These are phyloP conservation scores for Tetrapyrgos nigripes DNA, from an alignment of 1,284 basidiomycete species.

Conservation along the genomic window DNA sequence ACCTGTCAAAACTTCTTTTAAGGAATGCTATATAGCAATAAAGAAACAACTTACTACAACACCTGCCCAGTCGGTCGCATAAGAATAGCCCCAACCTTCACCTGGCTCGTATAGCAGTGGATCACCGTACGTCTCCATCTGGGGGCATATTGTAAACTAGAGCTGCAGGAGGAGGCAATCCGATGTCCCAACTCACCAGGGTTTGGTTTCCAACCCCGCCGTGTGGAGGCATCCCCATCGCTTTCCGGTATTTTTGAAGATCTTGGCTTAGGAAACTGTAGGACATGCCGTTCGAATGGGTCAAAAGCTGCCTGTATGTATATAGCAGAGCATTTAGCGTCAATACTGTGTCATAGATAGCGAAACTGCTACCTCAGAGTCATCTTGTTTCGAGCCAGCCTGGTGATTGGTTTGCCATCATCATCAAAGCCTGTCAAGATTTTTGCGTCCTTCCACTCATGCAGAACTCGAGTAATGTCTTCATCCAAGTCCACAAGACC, in stretches of 20 bases:
- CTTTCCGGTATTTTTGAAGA: not conserved
- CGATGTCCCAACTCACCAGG: not conserved
- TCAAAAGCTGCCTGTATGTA: not conserved
- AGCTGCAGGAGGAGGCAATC: too few species aligned
- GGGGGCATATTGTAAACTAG: not conserved
- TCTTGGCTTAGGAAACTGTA: not conserved
- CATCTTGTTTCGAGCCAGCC: not conserved
- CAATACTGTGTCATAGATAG: not conserved
- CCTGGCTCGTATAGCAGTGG: not conserved
- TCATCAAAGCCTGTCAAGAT: not conserved
- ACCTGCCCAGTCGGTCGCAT: not conserved
- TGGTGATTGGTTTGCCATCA: not conserved
- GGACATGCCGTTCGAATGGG: not conserved
- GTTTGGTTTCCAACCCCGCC: not conserved
- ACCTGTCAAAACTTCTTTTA: not conserved
- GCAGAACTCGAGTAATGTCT: not conserved
- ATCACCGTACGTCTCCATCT: not conserved
- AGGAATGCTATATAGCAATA: too few species aligned
- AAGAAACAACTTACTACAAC: too few species aligned
- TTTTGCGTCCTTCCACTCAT: not conserved
- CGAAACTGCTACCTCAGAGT: not conserved
- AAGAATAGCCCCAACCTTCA: not conserved
- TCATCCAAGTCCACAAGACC: not conserved
- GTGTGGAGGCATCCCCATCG: not conserved
- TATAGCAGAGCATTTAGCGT: not conserved